phyloP scores from a whole-genome alignment of 116 monocot genomes.

The Iris pallida region DNA sequence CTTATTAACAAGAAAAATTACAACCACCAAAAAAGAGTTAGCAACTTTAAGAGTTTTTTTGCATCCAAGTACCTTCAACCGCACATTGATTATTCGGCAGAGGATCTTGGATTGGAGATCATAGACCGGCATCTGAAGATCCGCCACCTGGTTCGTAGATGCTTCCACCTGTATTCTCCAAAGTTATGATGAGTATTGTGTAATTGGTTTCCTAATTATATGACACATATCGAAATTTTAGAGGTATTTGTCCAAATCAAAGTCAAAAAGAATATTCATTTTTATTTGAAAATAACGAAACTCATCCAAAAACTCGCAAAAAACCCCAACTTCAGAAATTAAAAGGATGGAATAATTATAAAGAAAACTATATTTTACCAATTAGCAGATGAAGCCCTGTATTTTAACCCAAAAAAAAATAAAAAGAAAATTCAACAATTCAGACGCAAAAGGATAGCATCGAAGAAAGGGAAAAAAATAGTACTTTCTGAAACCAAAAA shows the following conservation, averaged over 20 bases:
- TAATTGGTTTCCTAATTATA: neutral
- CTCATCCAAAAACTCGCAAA: neutral
- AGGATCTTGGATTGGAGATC: constrained; percentile 69
- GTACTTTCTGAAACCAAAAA: no score
- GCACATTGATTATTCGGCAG: constrained; percentile 79
- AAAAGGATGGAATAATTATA: neutral
- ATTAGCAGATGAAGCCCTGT: no score
- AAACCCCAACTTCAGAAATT: neutral
- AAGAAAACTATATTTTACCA: no score
- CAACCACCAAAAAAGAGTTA: no score
- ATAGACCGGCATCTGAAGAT: constrained; percentile 69
- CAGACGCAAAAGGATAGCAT: no score
- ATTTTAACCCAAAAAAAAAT: no score
- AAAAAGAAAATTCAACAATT: no score
- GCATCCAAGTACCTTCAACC: constrained; percentile 45
- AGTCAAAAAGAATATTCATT: neutral
- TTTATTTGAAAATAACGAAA: neutral
- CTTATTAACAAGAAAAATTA: neutral
- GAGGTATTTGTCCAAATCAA: neutral
- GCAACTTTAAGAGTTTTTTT: neutral
- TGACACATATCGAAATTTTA: neutral
- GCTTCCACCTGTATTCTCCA: constrained; percentile 63
- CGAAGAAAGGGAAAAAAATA: no score
- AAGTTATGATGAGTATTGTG: neutral
- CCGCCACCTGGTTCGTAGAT: constrained; percentile 74